Base-by-base conservation (phyloP, 2,329 filamentous ascomycete species). In the Neofusicoccum ribis region DNA sequence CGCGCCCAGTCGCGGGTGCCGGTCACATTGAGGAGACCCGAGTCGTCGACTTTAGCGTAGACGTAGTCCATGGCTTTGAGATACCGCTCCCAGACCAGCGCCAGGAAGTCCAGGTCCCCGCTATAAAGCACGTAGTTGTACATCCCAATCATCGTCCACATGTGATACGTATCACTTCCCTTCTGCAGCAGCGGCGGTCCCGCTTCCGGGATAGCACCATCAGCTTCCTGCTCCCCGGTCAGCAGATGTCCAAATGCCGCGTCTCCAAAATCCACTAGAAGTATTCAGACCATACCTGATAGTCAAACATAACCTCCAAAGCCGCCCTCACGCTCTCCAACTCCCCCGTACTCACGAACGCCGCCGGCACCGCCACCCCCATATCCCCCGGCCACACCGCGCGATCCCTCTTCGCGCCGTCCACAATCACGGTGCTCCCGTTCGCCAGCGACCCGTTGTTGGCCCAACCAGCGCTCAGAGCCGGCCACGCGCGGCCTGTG, bases 351-450 rank as follows among this genome's bases (percentile, higher is more conserved):
- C 78, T 80, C 2, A 66, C 64, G 34, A 51, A 59, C 3, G 43
- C 50, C 14, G 46, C 78, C 77, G 64, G 80, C 0, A 84, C 79
- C 3, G 82, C 81, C 56, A 83, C 78, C 0, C 80, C 82, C 82
- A 84, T 83, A 61, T 84, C 82, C 5, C 82, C 82, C 0, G 82
- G 80, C 76, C 79, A 81, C 8, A 81, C 78, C 1, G 78, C 73
- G 1, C 78, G 72, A 65, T 80, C 79, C 2, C 79, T 72, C 58
- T 81, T 79, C 12, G 76, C 78, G 3, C 78, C 77, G 66, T 80
- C 79, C 3, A 77, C 75, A 51, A 79, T 71, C 2, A 75, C 76
- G 7, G 71, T 75, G 65, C 79, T 71, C 4, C 78, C 79, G 9
- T 65, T 70, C 68, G 52, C 76, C 69, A 81, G 65, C 1, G 66